These are phyloP conservation scores for Myxozyma geophila DNA, from an alignment of 805 yeast genomes.

Conservation along the genomic window DNA sequence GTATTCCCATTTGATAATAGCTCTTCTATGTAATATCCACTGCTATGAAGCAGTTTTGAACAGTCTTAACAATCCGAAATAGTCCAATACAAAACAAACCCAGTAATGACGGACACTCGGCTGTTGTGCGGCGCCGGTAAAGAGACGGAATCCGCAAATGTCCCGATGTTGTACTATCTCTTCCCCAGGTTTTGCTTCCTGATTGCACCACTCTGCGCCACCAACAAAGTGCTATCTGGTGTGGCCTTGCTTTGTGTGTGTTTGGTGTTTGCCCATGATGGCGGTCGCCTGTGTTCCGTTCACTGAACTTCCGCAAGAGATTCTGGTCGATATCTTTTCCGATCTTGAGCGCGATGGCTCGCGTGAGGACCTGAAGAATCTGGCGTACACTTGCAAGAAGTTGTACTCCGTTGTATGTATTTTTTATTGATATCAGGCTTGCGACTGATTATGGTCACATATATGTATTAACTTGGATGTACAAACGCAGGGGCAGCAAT, in stretches of 20 bases:
- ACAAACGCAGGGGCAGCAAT: constrained; percentile 29
- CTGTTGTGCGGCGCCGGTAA: neutral
- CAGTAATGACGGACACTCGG: neutral
- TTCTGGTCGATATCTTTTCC: constrained; percentile 14
- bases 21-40: too few relatives aligned
- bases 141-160: too few relatives aligned
- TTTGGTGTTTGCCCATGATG: neutral
- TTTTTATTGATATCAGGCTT: neutral
- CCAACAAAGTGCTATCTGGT: too few relatives aligned
- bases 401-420: constrained; percentile 24
- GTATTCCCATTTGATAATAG: neutral
- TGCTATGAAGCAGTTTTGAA: too few relatives aligned
- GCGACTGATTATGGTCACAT: neutral
- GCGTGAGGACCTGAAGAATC: constrained; percentile 11
- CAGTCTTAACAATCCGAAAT: too few relatives aligned
- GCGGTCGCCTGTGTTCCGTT: constrained; percentile 16
- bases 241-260: neutral
- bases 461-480: neutral
- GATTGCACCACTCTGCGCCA: too few relatives aligned
- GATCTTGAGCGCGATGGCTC: constrained; percentile 6
- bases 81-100: neutral
- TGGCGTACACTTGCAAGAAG: constrained; percentile 21
- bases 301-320: constrained; percentile 23
- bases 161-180: too few relatives aligned
- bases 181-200: too few relatives aligned